Percentiles rank a stretch among this genome's conserved stretches.
phyloP scores from a whole-genome alignment of 768 basidiomycete genomes.

The Hortiboletus flavorubellus region DNA sequence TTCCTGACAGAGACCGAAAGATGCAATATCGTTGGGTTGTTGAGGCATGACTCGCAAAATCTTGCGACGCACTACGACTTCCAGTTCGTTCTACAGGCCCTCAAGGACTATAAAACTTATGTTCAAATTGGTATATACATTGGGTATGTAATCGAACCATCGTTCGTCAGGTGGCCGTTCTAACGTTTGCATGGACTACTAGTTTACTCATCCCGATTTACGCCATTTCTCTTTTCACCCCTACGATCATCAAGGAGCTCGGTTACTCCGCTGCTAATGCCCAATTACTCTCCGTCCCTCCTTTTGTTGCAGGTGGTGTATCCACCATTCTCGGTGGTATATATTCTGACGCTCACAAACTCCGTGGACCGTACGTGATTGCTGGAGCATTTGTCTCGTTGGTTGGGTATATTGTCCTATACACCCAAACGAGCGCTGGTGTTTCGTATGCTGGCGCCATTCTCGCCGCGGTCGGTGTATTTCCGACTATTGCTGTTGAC shows the following conservation, averaged over 20 bases:
- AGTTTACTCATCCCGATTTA: conserved; percentile 47
- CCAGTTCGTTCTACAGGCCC: conserved; percentile 47
- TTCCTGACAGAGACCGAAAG: conserved; percentile 50
- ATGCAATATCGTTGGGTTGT: conserved; percentile 28
- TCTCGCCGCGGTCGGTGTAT: conserved; percentile 51
- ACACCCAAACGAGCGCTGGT: conserved; percentile 26
- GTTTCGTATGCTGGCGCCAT: conserved; percentile 45
- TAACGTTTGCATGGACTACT: conserved; percentile 6
- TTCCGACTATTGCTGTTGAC: conserved; percentile 44
- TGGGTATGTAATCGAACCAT: conserved; percentile 30
- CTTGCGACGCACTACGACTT: conserved; percentile 44
- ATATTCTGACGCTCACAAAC: conserved; percentile 39
- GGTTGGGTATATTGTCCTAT: conserved; percentile 50
- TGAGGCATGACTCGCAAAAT: conserved; percentile 44
- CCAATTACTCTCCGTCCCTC: conserved; percentile 47
- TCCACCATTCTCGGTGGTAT: conserved; percentile 41
- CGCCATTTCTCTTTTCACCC: conserved; percentile 47
- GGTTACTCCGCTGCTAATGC: conserved; percentile 51
- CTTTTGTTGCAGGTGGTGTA: conserved; percentile 46
- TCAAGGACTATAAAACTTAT: conserved; percentile 43
- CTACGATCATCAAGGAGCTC: conserved; percentile 48
- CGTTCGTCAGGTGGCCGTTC: not conserved
- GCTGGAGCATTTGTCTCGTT: conserved; percentile 40
- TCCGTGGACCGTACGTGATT: conserved; percentile 52
- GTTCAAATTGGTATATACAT: conserved; percentile 37